Base-by-base conservation (phyloP, 1,139 yeast genomes). In the Kodamaea ohmeri region DNA sequence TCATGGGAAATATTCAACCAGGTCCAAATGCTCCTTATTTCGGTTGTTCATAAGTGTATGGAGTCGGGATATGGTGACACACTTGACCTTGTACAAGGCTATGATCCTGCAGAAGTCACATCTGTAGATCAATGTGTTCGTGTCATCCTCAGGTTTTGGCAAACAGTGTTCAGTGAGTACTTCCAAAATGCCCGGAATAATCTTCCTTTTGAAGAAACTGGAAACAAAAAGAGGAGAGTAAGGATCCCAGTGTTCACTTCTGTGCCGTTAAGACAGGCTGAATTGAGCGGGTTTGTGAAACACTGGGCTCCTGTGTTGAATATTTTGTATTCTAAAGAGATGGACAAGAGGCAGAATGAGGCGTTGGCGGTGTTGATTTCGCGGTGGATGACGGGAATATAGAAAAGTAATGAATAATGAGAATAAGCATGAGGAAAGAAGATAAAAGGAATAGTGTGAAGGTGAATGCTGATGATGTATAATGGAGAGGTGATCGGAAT, bases 51-150 rank as follows among this genome's bases (percentile, higher is more conserved):
- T 41, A 60, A 59, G 38, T 73, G 77, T 22, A 71, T 85, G 77
- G 58, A 51, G n/a, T 53, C 61, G 3, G 78, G 67, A 25, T 85
- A 75, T 50, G 88, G 77, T 0, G 83, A 77, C 1, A 85, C 79
- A 34, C 45, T 78, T 18, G 74, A 67, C 4, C 53, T 69, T 9
- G 36, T 80, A 19, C 54, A 73, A 20, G 78, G 68, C 1, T 83
- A 79, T 50, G 59, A 71, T 18, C 59, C 62, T 13, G 47, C 60
- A 3, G 25, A 51, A 0, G 51, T 78, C 2, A 36, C 34, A 0
- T 56, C 62, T 2, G 50, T 83, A n/a, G 34, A 33, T 1, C 78
- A 73, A 40, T 70, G 80, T 27, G 58, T 71, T 1, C 48, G 55
- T 2, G 58, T 65, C 2, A 54, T 85, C 9, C 59, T 63, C 6